Evolutionary conservation across 1,139 yeast species (phyloP).

Genomic region (Suhomyces terraborum): DNA sequence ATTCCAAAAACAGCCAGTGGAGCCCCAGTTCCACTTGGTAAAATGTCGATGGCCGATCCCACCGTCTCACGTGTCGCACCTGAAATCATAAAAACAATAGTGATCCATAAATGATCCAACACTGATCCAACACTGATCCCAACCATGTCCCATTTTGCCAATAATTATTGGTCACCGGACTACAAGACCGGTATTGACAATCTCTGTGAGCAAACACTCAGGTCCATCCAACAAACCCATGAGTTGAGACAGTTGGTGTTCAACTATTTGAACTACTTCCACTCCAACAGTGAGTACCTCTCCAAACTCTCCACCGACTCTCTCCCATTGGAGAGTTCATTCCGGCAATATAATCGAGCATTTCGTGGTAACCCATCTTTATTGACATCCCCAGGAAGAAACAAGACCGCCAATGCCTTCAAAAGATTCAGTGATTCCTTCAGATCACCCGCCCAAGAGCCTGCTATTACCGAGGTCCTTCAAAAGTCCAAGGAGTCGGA

Average conservation of each 20-base stretch:
- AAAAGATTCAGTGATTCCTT: conserved; percentile 18
- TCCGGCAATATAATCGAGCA: conserved; percentile 17
- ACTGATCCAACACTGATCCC: neutral
- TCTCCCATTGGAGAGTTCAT: conserved; percentile 27
- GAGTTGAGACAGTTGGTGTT: conserved; percentile 45
- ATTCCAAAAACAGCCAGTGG: neutral
- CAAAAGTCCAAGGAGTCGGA: neutral
- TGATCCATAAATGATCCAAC: neutral
- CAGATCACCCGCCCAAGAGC: conserved; percentile 12
- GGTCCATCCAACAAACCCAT: conserved; percentile 44
- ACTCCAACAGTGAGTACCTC: conserved; percentile 40
- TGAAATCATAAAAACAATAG: neutral
- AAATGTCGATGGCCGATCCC: neutral
- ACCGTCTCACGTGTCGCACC: conserved; percentile 4
- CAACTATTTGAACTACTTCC: conserved; percentile 40
- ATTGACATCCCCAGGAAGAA: conserved; percentile 4
- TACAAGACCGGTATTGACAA: conserved; percentile 39
- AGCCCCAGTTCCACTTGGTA: neutral
- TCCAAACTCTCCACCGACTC: conserved; percentile 30
- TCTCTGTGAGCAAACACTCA: conserved; percentile 33
- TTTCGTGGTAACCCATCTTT: neutral
- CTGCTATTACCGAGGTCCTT: conserved; percentile 4
- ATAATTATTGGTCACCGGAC: conserved; percentile 49
- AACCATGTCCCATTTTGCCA: conserved; percentile 28
- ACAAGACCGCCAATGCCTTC: conserved; percentile 11